These are phyloP conservation scores for Talaromyces adpressus DNA, from an alignment of 495 filamentous ascomycete species.

Conservation along the genomic window DNA sequence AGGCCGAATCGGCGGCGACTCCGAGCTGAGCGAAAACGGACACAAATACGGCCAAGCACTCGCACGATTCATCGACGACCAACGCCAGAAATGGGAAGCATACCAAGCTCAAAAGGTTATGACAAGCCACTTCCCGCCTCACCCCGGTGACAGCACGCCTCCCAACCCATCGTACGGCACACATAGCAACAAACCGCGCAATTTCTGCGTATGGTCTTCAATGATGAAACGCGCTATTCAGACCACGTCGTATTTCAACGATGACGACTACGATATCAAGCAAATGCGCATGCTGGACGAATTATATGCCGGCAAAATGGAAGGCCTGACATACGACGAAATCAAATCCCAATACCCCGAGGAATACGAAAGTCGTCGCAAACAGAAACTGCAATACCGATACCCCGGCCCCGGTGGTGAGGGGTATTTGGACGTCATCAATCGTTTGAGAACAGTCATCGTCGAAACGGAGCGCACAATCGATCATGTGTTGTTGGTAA, in stretches of 20 bases:
- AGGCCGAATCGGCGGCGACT: constrained; percentile 80
- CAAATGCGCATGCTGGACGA: constrained; percentile 98
- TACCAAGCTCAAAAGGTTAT: constrained; percentile 67
- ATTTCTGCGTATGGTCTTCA: constrained; percentile 96
- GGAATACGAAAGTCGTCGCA: constrained; percentile 66
- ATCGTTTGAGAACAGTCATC: constrained; percentile 89
- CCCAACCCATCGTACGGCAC: constrained; percentile 78
- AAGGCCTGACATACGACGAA: constrained; percentile 90
- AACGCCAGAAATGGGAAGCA: constrained; percentile 69
- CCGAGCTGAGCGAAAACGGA: constrained; percentile 69
- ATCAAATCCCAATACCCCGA: constrained; percentile 67
- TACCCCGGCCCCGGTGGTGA: constrained; percentile 95
- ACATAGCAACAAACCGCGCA: constrained; percentile 53
- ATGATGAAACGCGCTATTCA: constrained; percentile 87
- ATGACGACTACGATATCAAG: constrained; percentile 97
- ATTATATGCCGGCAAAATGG: constrained; percentile 84
- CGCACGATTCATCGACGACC: constrained; percentile 66
- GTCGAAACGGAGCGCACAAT: constrained; percentile 95
- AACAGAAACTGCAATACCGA: constrained; percentile 84
- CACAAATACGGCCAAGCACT: constrained; percentile 64
- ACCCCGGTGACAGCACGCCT: constrained; percentile 83
- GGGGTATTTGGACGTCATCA: constrained; percentile 94
- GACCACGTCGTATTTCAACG: constrained; percentile 81
- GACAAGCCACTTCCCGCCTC: constrained; percentile 69
- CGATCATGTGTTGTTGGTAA: constrained; percentile 86